Evolutionary conservation across 768 basidiomycete genomes (phyloP).

Genomic region (Pholiota microspora): DNA sequence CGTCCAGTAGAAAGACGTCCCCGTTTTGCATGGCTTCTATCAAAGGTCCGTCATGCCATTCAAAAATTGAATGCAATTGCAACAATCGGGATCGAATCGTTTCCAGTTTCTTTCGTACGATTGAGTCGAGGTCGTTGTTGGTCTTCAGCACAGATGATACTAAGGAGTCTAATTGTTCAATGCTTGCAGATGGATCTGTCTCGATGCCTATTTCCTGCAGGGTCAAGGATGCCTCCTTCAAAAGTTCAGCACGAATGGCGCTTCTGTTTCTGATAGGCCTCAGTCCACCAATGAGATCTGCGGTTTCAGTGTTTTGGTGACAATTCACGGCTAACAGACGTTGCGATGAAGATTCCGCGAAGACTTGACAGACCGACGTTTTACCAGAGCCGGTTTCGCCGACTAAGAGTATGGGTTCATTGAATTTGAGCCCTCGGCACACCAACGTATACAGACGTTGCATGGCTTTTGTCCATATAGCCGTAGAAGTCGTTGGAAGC

Average conservation of each 20-base stretch:
- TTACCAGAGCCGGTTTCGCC: slow-evolving; percentile 98
- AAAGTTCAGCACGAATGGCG: slow-evolving; percentile 47
- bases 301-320: slow-evolving; percentile 98
- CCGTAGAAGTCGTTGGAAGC: slow-evolving; percentile 42
- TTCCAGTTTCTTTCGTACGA: slow-evolving; percentile 31
- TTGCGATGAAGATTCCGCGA: slow-evolving; percentile 64
- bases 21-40: slow-evolving; percentile 87
- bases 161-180: slow-evolving; percentile 24
- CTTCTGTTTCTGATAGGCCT: slow-evolving; percentile 82
- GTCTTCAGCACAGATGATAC: slow-evolving; percentile 28
- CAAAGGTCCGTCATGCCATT: slow-evolving; percentile 98
- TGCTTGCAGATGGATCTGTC: slow-evolving; percentile 15
- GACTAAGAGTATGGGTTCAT: slow-evolving; percentile 93
- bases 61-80: slow-evolving; percentile 76
- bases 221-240: slow-evolving; percentile 38
- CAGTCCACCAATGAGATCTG: slow-evolving; percentile 92
- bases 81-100: slow-evolving; percentile 44
- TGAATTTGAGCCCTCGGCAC: slow-evolving; percentile 79
- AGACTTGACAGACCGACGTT: slow-evolving; percentile 93
- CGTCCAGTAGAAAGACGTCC: slow-evolving; percentile 88
- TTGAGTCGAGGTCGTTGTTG: slow-evolving; percentile 23
- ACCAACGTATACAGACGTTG: slow-evolving; percentile 84
- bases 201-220: slow-evolving; percentile 42
- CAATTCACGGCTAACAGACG: slow-evolving; percentile 80
- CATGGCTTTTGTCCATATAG: slow-evolving; percentile 95